Evolutionary conservation across 2,329 filamentous ascomycete species (phyloP).

Genomic region (Colletotrichum filicis): DNA sequence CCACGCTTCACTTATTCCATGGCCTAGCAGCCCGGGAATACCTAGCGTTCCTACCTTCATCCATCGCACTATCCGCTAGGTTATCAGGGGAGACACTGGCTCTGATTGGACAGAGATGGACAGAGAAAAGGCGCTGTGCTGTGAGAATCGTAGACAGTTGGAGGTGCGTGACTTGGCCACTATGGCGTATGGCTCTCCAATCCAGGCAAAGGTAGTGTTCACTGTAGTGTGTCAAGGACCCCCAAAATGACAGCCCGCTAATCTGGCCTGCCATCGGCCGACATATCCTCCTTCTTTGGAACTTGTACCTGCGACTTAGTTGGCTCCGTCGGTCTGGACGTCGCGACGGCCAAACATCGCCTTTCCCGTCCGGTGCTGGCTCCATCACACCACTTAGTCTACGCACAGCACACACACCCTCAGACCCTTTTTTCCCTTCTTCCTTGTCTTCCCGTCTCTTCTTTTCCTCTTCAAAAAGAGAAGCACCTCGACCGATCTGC

Average conservation of each 20-base stretch:
- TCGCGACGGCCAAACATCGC: constrained; percentile 21
- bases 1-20: not conserved
- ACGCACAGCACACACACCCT: constrained; percentile 13
- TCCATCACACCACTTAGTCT: constrained; percentile 31
- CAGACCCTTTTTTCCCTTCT: constrained; percentile 15
- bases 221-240: not conserved
- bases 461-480: constrained; percentile 25
- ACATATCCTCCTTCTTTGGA: not conserved
- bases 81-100: constrained; percentile 25
- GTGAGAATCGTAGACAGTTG: not conserved
- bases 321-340: not conserved
- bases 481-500: constrained; percentile 24
- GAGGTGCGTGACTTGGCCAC: constrained; percentile 11
- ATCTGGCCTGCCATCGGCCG: constrained; percentile 22
- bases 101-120: not conserved
- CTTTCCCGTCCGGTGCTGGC: constrained; percentile 22
- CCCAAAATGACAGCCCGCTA: constrained; percentile 19
- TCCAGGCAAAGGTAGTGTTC: not conserved
- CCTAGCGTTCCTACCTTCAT: constrained; percentile 21
- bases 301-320: constrained; percentile 28
- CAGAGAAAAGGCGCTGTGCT: not conserved
- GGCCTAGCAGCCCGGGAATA: constrained; percentile 11
- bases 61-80: constrained; percentile 21
- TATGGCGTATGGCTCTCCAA: constrained; percentile 27
- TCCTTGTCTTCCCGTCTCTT: constrained; percentile 33